phyloP scores from a whole-genome alignment of 805 yeast genomes.

The Maudiozyma barnettii region DNA sequence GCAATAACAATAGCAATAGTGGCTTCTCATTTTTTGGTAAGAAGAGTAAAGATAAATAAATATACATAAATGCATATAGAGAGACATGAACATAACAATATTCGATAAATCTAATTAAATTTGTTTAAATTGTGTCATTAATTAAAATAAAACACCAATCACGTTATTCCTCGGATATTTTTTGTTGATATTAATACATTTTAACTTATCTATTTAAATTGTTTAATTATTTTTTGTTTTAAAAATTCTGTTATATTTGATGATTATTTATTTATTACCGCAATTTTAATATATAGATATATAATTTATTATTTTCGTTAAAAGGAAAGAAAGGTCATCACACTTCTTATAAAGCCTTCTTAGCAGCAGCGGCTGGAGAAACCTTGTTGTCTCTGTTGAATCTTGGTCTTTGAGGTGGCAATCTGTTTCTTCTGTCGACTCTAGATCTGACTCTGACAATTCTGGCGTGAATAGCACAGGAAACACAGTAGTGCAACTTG shows the following conservation, averaged over 20 bases:
- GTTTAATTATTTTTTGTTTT: background rate
- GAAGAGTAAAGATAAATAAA: conserved; percentile 7
- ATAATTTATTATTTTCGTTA: background rate
- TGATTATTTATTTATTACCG: background rate
- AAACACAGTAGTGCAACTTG: conserved; percentile 99
- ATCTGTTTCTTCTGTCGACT: conserved; percentile 95
- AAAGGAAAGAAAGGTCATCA: background rate
- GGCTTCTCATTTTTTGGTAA: conserved; percentile 16
- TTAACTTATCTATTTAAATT: background rate
- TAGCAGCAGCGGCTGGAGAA: conserved; percentile 95
- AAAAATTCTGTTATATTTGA: background rate
- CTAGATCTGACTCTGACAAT: conserved; percentile 99
- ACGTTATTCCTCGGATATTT: no score
- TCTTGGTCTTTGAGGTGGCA: conserved; percentile 99
- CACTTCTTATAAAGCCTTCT: conserved; percentile 57
- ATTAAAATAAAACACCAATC: no score
- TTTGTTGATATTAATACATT: no score
- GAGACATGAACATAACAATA: background rate
- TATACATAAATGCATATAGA: background rate
- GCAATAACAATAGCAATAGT: background rate
- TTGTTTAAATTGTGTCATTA: no score
- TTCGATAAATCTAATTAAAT: background rate
- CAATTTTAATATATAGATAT: background rate
- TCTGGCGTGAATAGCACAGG: conserved; percentile 99
- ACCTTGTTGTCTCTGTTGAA: conserved; percentile 94